Base-by-base conservation (phyloP, 2,329 filamentous ascomycete genomes). In the Myriosclerotinia scirpicola region DNA sequence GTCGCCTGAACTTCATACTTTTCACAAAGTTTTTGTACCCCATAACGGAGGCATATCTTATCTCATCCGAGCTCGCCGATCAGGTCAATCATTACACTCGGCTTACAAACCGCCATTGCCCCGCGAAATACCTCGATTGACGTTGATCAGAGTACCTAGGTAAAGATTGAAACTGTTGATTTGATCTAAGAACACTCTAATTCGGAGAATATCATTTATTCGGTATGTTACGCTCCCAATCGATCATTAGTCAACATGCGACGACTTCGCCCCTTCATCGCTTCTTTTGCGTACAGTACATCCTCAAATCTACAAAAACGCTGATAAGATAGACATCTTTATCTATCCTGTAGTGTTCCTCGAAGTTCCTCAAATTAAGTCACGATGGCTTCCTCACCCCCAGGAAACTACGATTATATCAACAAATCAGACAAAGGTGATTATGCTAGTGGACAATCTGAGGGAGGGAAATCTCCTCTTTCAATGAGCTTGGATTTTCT, bases 401-500 rank as follows among this genome's bases (percentile, higher is more conserved):
- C 74, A 38, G 52, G 69, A 50, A 74, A 76, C 52, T 61, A 20
- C 71, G 54, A 72, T 54, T 75, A 75, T 68, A 69, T 65, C 15
- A 73, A 72, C 54, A 73, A 71, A 46, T 68, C 72, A 22, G 70
- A 69, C 26, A 71, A 69, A 26, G 74, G 73, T 60, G 73, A 71
- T 40, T 75, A 76, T 71, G 72, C 71, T 8, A 75, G 73, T 60
- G 73, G 71, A 17, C 73, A 75, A 56, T 76, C 75, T 26, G 76
- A 77, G 55, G 71, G 61, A 53, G 74, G 70, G 30, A 77, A 74
- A 64, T 76, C 74, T 38, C 74, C 75, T 7, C 67, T 77, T 11
- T 73, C 74, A 9, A 74, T 87, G 69, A 87, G 85, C 69, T 78
- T 88, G 65, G 81, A 81, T 22, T 88, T 91, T 68, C 84, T 90